Evolutionary conservation across 108 stramenopile genomes (phyloP).

Genomic region (Pinguiococcus pyrenoidosus): DNA sequence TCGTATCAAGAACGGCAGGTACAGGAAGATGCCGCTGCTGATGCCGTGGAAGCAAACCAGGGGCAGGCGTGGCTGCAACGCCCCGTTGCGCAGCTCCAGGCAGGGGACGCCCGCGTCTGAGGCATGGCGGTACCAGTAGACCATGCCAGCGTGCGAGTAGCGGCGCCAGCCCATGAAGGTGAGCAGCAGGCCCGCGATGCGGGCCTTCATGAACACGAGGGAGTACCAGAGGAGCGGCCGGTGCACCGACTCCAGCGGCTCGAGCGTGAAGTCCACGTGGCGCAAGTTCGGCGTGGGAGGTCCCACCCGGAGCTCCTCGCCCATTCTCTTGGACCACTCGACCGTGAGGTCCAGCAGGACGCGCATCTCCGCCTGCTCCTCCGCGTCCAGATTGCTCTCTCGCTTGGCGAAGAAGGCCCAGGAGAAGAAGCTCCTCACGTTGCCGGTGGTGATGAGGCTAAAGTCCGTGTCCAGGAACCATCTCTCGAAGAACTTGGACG

Average conservation of each 20-base stretch:
- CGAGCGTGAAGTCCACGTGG: conserved; percentile 47
- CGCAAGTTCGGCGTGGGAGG: conserved; percentile 1
- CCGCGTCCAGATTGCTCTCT: not conserved
- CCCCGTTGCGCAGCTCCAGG: not conserved
- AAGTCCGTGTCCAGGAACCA: not conserved
- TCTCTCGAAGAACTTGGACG: not conserved
- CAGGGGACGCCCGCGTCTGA: conserved; percentile 2
- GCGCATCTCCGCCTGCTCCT: not conserved
- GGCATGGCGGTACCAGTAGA: conserved; percentile 50
- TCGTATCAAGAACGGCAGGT: conserved; percentile 53
- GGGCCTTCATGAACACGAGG: conserved; percentile 21
- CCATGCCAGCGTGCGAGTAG: conserved; percentile 28
- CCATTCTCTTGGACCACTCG: conserved; percentile 10
- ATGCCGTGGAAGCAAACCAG: conserved; percentile 75
- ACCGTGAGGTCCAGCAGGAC: not conserved
- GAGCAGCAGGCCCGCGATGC: conserved; percentile 24
- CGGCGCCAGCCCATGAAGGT: conserved; percentile 41
- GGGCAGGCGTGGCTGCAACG: conserved; percentile 17
- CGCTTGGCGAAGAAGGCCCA: conserved; percentile 62
- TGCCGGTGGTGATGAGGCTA: not conserved
- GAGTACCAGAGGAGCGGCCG: conserved; percentile 57
- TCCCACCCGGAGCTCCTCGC: not conserved
- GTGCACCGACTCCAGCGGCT: conserved; percentile 44
- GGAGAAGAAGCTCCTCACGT: conserved; percentile 51
- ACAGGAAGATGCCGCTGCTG: conserved; percentile 50